Conservation (phyloP, 495 filamentous ascomycete species). For the Poronia punctata region DNA sequence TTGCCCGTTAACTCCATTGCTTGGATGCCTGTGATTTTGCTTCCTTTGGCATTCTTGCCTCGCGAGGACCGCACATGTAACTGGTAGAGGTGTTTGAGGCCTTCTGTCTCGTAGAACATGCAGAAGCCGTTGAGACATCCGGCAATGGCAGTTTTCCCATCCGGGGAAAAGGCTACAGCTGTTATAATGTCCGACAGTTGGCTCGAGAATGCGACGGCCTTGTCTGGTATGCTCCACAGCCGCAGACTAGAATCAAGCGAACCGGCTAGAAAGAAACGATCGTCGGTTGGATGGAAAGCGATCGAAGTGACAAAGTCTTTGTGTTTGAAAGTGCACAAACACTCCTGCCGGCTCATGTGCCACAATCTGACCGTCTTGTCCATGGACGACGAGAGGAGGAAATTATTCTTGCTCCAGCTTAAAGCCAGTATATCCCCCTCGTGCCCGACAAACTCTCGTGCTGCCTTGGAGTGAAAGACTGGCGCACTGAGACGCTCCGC, state of each 20-base stretch:
- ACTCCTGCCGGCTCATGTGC: slow-evolving; percentile 81
- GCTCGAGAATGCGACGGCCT: slow-evolving; percentile 81
- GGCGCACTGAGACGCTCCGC: slow-evolving; percentile 74
- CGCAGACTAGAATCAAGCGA: slow-evolving; percentile 88
- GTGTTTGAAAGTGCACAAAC: slow-evolving; percentile 92
- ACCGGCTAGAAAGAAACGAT: slow-evolving; percentile 93
- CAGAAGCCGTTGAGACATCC: slow-evolving; percentile 82
- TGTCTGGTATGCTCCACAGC: slow-evolving; percentile 97
- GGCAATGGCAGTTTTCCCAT: slow-evolving; percentile 84
- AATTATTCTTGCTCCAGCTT: slow-evolving; percentile 99
- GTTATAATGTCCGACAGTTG: slow-evolving; percentile 85
- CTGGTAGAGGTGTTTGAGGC: slow-evolving; percentile 73
- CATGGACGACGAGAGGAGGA: slow-evolving; percentile 93
- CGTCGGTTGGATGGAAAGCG: slow-evolving; percentile 89
- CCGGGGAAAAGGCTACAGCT: slow-evolving; percentile 86
- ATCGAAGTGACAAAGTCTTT: slow-evolving; percentile 94
- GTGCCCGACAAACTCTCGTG: slow-evolving; percentile 78
- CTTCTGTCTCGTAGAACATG: slow-evolving; percentile 92
- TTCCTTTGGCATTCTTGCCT: slow-evolving; percentile 90
- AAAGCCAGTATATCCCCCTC: slow-evolving; percentile 82
- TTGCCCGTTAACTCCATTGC: slow-evolving; percentile 52
- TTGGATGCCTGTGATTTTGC: slow-evolving; percentile 94
- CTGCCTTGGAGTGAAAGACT: slow-evolving; percentile 75
- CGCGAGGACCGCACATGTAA: slow-evolving; percentile 84
- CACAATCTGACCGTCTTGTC: slow-evolving; percentile 96